These are phyloP conservation scores for Panicum miliaceum DNA, from an alignment of 176 grass and related monocot species.

Conservation along the genomic window DNA sequence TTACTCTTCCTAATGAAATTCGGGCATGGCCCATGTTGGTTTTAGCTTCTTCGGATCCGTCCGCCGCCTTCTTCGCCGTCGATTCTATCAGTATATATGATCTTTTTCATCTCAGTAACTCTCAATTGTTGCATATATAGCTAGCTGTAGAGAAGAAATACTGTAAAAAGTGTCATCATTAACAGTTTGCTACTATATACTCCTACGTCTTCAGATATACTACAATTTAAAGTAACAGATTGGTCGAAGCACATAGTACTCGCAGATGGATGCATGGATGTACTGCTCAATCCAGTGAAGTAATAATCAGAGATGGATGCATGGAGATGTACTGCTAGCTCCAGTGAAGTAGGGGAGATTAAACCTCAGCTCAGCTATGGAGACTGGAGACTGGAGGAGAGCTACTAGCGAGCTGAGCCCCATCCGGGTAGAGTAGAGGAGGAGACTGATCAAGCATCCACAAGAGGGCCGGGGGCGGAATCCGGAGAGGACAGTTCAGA, in stretches of 20 bases:
- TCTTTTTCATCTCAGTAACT: neutral
- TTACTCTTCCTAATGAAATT: no score
- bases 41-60: no score
- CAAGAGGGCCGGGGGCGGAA: conserved; percentile 28
- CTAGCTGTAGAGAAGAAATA: no score
- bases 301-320: neutral
- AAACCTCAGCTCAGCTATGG: neutral
- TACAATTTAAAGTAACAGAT: neutral
- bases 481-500: conserved; percentile 57
- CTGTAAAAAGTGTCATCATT: neutral
- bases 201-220: neutral
- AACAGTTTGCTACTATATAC: neutral
- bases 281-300: no score
- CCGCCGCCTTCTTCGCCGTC: no score
- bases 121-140: no score
- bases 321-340: neutral
- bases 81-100: neutral
- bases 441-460: conserved; percentile 15
- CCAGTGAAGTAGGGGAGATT: neutral
- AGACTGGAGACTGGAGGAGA: no score
- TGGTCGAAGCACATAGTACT: neutral
- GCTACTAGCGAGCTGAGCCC: neutral
- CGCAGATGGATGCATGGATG: neutral
- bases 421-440: neutral
- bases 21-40: no score